These are phyloP conservation scores for Biscogniauxia mediterranea DNA, from an alignment of 2,329 filamentous ascomycete species.

Conservation along the genomic window DNA sequence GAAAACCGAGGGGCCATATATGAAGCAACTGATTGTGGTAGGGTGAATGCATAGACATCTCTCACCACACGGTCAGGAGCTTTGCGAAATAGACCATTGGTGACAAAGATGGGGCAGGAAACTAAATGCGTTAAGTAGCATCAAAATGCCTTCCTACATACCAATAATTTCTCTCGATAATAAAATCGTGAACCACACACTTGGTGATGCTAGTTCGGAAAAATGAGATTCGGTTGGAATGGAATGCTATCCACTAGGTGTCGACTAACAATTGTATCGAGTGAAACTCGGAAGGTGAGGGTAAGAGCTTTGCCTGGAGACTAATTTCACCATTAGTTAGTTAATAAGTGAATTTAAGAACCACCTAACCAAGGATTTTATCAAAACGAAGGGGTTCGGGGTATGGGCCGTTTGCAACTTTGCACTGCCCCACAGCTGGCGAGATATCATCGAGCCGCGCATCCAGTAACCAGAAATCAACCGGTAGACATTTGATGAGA, in stretches of 20 bases:
- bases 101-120: too few species aligned
- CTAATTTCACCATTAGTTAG: neutral
- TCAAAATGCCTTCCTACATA: neutral
- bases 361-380: neutral
- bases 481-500: too few species aligned
- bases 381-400: too few species aligned
- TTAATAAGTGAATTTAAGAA: neutral
- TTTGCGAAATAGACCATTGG: too few species aligned
- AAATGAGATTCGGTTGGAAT: neutral
- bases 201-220: neutral
- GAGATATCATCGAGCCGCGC: too few species aligned
- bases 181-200: neutral
- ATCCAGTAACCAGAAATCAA: too few species aligned
- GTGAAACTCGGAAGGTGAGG: neutral
- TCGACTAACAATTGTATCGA: neutral
- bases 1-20: neutral
- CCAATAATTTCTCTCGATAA: neutral
- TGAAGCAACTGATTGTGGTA: too few species aligned
- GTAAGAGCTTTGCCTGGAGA: neutral
- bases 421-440: too few species aligned
- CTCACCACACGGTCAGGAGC: too few species aligned
- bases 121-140: neutral
- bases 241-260: neutral
- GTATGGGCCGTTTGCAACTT: neutral
- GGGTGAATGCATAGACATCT: too few species aligned